Evolutionary conservation across 2,329 filamentous ascomycete species (phyloP).

Genomic region (Aspergillus sp.): DNA sequence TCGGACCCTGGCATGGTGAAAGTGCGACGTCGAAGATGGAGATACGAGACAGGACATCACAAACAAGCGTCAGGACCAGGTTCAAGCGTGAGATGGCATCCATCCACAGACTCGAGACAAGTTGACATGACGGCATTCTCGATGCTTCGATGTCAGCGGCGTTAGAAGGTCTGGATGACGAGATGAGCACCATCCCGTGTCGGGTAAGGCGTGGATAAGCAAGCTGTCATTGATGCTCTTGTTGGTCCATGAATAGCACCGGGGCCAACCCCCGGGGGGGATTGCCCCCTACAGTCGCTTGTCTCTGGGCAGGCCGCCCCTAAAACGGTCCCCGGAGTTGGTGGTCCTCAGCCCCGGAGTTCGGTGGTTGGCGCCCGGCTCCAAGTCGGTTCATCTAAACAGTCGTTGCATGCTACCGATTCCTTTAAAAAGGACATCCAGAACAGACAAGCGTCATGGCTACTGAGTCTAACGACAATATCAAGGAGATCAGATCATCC

Average conservation of each 20-base stretch:
- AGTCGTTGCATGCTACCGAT: neutral
- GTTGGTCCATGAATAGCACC: too few relatives aligned
- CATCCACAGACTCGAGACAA: neutral
- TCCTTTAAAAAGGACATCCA: neutral
- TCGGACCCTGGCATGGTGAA: conserved; percentile 1
- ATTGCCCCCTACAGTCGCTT: neutral
- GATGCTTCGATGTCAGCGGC: too few relatives aligned
- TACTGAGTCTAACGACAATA: neutral
- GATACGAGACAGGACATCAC: too few relatives aligned
- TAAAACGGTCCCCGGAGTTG: conserved; percentile 2
- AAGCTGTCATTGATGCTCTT: too few relatives aligned
- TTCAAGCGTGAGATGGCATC: too few relatives aligned
- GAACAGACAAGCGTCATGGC: conserved; percentile 3
- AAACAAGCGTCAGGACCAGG: too few relatives aligned
- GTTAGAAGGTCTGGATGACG: too few relatives aligned
- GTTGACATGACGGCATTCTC: too few relatives aligned
- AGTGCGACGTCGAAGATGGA: conserved; percentile 16
- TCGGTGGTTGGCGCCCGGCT: neutral
- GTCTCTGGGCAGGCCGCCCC: neutral
- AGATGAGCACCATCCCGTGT: too few relatives aligned
- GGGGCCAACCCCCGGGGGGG: too few relatives aligned
- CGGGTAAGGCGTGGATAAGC: too few relatives aligned
- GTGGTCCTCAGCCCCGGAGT: conserved; percentile 2
- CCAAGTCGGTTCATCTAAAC: neutral
- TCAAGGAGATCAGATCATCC: neutral